Evolutionary conservation across 345 rosid species (phyloP), one percentile per base, ranked within the genome.

Genomic region (Populus simonii): DNA sequence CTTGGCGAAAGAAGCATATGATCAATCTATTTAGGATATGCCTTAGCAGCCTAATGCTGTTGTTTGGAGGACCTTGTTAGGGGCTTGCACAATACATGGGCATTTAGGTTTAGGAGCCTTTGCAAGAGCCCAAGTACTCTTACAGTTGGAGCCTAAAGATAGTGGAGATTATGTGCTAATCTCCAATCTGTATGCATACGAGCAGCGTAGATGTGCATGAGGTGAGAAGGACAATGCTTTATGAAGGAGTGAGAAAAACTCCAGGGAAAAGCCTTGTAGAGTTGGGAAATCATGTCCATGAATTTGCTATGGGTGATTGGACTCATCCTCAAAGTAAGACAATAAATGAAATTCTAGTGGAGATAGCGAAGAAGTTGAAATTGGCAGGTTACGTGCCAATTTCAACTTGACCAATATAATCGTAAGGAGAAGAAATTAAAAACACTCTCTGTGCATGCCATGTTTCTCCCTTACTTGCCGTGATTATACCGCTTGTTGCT

Each of bases 121-220:
- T 71, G 93, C 91, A 3, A 88, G 92, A 83, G 69, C 81, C 5
- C 73, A 79, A 13, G 84, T 94, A 73, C 71, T 85, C 35, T 33
- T 4, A 53, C 80, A 81, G 55, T 83, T 94, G 59, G 97, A 94
- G 80, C 94, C 96, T 22, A 86, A 87, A 36, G 87, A 90, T 39
- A 87, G 97, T 9, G 96, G 97, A 1, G 98, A 94, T 76, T 91
- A 89, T 70, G 96, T 92, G 68, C 90, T 94, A 10, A 84, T 94
- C 38, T 94, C 97, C 10, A 94, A 94, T 74, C 88, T 94, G 72
- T 92, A 92, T 80, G 96, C 98, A 16, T 84, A 90, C 0, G 93
- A 88, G 83, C 89, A 79, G 25, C 97, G 93, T 79, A 0, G 93
- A 91, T 62, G 97, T 83, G 45, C 94, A 90, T n/a, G 83, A 82